A percentile compares a stretch with the other conserved stretches of the same genome.
Conservation (phyloP, 2,329 filamentous ascomycete species). For the Fusarium redolens region DNA sequence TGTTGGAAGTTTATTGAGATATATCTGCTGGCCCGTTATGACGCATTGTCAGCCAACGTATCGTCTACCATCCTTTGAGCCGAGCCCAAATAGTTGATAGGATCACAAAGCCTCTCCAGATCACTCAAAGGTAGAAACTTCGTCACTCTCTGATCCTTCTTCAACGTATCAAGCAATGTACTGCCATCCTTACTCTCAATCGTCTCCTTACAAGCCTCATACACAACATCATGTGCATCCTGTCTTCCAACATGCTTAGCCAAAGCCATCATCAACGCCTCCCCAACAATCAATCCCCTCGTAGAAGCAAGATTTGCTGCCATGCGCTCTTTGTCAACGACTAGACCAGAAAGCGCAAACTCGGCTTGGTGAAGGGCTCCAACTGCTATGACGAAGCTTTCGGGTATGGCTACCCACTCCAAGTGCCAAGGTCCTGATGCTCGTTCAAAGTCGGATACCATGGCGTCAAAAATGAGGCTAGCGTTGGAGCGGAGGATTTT, state of each 20-base stretch:
- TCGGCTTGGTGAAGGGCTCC: constrained; percentile 65
- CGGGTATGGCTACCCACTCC: constrained; percentile 67
- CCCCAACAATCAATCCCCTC: constrained; percentile 64
- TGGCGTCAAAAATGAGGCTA: constrained; percentile 63
- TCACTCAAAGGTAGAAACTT: background rate
- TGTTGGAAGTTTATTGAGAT: background rate
- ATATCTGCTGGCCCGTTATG: accelerated
- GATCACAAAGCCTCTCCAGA: constrained; percentile 5
- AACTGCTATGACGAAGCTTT: constrained; percentile 64
- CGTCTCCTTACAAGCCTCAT: constrained; percentile 58
- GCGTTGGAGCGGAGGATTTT: constrained; percentile 65
- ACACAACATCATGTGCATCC: constrained; percentile 66
- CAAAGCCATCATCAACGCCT: constrained; percentile 71
- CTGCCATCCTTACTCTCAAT: constrained; percentile 7
- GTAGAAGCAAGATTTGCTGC: constrained; percentile 62
- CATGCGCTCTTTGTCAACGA: constrained; percentile 63
- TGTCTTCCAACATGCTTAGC: constrained; percentile 64
- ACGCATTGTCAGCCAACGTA: background rate
- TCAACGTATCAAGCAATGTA: background rate
- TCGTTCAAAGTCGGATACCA: constrained; percentile 69
- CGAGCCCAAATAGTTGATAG: constrained; percentile 11
- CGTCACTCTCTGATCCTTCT: background rate
- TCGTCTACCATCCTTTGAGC: background rate
- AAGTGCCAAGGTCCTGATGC: constrained; percentile 69
- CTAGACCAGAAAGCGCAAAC: constrained; percentile 63